Evolutionary conservation across 257 asterid genomes (phyloP), one percentile per base, ranked within the genome.

Genomic region (Solanum tarijense): DNA sequence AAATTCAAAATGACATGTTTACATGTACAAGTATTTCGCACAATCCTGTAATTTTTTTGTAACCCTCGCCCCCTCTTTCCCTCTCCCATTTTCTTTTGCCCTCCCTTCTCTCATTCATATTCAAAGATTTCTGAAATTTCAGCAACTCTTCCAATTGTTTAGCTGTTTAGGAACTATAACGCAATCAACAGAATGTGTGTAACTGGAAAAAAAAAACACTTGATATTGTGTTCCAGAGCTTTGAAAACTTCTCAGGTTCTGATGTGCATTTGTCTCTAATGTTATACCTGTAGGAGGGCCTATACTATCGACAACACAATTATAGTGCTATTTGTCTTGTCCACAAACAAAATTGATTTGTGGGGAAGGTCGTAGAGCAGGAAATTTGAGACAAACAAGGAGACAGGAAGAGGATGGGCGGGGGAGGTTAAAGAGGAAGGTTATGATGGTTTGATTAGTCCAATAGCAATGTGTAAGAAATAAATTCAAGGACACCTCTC

Each of bases 81-180:
- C 9, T 52, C 62, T 52, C n/a, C n/a, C 4, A 0, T 55, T 0
- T 0, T 55, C n/a, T 18, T 55, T 18, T 55, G 0, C 1, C 48
- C 29, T 10, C 41, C 79, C 48, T 35, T 35, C 29, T 74, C 82
- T 20, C 10, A 3, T 5, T 74, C 83, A 74, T 36, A 74, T 36
- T 74, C 83, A 74, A 74, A 10, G 20, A 74, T 35, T 74, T 36
- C 83, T 1, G 0, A 38, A 74, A 27, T 74, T 21, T 21, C 83
- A 74, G 31, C 31, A 36, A 74, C 31, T 21, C 52, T 35, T 9
- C 31, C 18, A 35, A 9, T 35, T 34, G 3, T 0, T 72, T 35
- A 74, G 83, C 0, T 35, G 20, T 74, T 35, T 35, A 12, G 52
- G 1, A 74, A 74, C 83, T 36, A 20, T 21, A 21, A 21, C 5